A percentile compares a stretch with the other conserved stretches of the same genome.
phyloP scores from a whole-genome alignment of 2,329 filamentous ascomycete genomes.

The Penicillium thymicola region DNA sequence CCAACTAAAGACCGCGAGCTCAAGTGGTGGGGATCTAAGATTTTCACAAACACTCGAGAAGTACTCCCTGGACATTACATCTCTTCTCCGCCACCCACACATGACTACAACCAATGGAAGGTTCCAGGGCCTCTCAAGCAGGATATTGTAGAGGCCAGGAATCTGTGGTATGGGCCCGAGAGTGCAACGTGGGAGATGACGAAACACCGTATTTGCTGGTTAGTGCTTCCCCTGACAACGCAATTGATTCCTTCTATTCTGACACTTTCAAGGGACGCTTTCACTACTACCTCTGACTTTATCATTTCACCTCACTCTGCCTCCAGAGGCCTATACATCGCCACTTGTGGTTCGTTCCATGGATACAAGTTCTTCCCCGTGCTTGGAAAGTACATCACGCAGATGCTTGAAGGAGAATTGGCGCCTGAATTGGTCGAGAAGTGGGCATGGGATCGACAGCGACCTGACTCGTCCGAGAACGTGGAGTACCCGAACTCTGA shows the following conservation, averaged over 20 bases:
- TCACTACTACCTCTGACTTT: slow-evolving; percentile 56
- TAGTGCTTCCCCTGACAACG: slow-evolving; percentile 25
- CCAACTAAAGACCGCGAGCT: slow-evolving; percentile 47
- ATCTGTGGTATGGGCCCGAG: slow-evolving; percentile 59
- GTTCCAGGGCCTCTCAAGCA: slow-evolving; percentile 55
- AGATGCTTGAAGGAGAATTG: slow-evolving; percentile 28
- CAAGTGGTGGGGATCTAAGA: slow-evolving; percentile 62
- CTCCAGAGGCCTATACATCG: slow-evolving; percentile 42
- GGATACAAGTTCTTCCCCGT: slow-evolving; percentile 32
- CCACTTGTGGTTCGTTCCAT: slow-evolving; percentile 33
- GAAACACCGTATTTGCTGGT: slow-evolving; percentile 67
- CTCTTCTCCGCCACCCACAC: slow-evolving; percentile 53
- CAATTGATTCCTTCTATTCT: background rate
- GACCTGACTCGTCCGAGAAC: slow-evolving; percentile 52
- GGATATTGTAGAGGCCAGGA: slow-evolving; percentile 57
- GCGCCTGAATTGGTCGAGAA: slow-evolving; percentile 24
- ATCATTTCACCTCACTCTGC: slow-evolving; percentile 48
- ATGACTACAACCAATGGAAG: slow-evolving; percentile 63
- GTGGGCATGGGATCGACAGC: slow-evolving; percentile 50
- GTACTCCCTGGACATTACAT: slow-evolving; percentile 53
- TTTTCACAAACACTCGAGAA: slow-evolving; percentile 57
- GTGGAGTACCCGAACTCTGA: slow-evolving; percentile 57
- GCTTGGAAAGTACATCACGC: slow-evolving; percentile 29
- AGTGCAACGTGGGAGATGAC: slow-evolving; percentile 57
- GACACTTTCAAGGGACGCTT: slow-evolving; percentile 55